A percentile compares a stretch with the other conserved stretches of the same genome.
Conservation (phyloP, 2,329 filamentous ascomycete species). For the Scedosporium minutisporum region DNA sequence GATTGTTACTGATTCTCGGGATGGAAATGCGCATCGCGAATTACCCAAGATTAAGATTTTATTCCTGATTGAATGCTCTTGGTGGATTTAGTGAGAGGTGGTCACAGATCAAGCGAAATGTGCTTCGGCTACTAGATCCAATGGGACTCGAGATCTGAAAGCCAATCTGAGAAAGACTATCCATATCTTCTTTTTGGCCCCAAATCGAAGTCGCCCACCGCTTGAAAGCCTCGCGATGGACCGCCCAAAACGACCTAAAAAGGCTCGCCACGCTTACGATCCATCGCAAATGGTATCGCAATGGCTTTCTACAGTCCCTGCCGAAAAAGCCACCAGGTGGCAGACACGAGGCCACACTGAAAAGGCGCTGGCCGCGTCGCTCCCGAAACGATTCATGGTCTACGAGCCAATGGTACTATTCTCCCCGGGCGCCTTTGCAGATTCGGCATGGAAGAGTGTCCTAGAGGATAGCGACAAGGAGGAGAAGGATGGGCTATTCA, state of each 20-base stretch:
- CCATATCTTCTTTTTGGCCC: background rate
- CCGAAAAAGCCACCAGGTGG: background rate
- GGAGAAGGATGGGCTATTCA: slow-evolving; percentile 33
- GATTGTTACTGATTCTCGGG: too few relatives aligned
- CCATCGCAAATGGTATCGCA: background rate
- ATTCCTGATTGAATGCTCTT: too few relatives aligned
- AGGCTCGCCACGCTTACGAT: background rate
- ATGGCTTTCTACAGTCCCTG: background rate
- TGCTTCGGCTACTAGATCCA: too few relatives aligned
- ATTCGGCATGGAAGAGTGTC: slow-evolving; percentile 27
- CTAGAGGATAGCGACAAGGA: slow-evolving; percentile 18
- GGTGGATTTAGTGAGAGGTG: too few relatives aligned
- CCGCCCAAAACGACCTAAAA: background rate
- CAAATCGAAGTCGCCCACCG: background rate
- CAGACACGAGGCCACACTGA: background rate
- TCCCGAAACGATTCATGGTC: slow-evolving; percentile 47
- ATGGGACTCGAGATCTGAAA: too few relatives aligned
- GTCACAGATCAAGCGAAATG: too few relatives aligned
- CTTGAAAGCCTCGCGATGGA: background rate
- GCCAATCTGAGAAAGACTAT: too few relatives aligned
- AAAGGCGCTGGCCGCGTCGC: background rate
- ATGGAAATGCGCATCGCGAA: too few relatives aligned
- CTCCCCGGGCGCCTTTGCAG: slow-evolving; percentile 46
- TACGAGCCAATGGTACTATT: slow-evolving; percentile 54
- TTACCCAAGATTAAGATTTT: too few relatives aligned